A percentile compares a stretch with the other conserved stretches of the same genome.
phyloP scores from a whole-genome alignment of 805 yeast species.

The Naumovozyma castellii region DNA sequence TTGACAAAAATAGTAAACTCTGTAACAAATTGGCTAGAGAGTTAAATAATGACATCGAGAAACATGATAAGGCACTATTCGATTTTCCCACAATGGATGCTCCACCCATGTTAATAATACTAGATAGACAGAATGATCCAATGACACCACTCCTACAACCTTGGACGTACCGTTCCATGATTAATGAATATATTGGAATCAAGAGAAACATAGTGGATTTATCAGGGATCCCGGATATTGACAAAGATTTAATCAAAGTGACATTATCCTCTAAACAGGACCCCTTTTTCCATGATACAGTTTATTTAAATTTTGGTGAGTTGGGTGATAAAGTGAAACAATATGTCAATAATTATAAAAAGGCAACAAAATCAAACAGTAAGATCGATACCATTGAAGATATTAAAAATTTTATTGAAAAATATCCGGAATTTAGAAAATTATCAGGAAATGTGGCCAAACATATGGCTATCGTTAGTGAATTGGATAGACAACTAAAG shows the following conservation, averaged over 20 bases:
- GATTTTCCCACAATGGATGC: slow-evolving; percentile 56
- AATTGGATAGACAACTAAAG: slow-evolving; percentile 67
- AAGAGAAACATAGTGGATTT: slow-evolving; percentile 70
- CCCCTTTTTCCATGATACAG: slow-evolving; percentile 64
- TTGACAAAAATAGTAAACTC: slow-evolving; percentile 58
- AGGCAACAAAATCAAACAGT: slow-evolving; percentile 59
- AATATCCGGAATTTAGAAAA: slow-evolving; percentile 88
- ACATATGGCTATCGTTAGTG: slow-evolving; percentile 84
- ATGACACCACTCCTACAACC: slow-evolving; percentile 86
- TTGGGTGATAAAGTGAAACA: slow-evolving; percentile 78
- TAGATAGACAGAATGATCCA: slow-evolving; percentile 87
- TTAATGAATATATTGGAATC: slow-evolving; percentile 83
- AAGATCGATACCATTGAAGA: slow-evolving; percentile 75
- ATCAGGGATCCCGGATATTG: slow-evolving; percentile 42
- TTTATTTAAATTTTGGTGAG: slow-evolving; percentile 91
- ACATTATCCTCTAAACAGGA: slow-evolving; percentile 64
- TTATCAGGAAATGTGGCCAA: slow-evolving; percentile 81
- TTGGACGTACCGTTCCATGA: slow-evolving; percentile 98
- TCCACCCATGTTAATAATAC: slow-evolving; percentile 61
- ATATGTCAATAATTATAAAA: slow-evolving; percentile 74
- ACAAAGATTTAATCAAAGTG: slow-evolving; percentile 53
- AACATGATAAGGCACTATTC: slow-evolving; percentile 50
- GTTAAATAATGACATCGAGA: slow-evolving; percentile 44
- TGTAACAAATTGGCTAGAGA: slow-evolving; percentile 64
- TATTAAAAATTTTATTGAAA: slow-evolving; percentile 82